phyloP scores from a whole-genome alignment of 75 land plant genomes.

The Pinus tabuliformis region DNA sequence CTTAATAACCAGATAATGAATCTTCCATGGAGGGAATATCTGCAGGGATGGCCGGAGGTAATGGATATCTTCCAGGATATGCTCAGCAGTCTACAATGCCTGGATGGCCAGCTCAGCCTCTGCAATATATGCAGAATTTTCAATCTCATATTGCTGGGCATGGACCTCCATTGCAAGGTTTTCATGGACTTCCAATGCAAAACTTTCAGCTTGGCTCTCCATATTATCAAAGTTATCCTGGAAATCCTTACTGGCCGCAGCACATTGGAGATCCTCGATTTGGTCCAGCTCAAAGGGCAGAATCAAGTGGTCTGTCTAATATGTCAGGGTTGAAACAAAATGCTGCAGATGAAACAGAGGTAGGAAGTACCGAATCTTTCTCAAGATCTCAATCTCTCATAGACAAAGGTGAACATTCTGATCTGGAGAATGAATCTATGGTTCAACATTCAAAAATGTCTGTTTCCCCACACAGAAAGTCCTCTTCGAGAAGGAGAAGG shows the following conservation, averaged over 20 bases:
- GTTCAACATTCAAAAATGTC: slow-evolving; percentile 4
- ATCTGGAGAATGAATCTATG: slow-evolving; percentile 17
- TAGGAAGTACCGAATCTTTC: slow-evolving; percentile 1
- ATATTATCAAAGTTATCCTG: slow-evolving; percentile 54
- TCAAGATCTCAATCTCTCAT: slow-evolving; percentile 21
- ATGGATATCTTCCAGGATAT: slow-evolving; percentile 45
- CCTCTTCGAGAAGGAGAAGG: slow-evolving; percentile 52
- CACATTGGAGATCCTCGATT: slow-evolving; percentile 20
- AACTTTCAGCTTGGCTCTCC: slow-evolving; percentile 39
- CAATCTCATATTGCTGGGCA: slow-evolving; percentile 26
- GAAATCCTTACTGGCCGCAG: slow-evolving; percentile 17
- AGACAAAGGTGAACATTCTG: slow-evolving; percentile 22
- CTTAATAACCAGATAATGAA: neutral
- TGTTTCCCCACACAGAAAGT: neutral
- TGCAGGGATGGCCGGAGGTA: slow-evolving; percentile 6
- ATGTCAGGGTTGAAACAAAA: neutral
- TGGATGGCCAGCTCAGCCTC: slow-evolving; percentile 58
- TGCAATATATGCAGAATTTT: slow-evolving; percentile 30
- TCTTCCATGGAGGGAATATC: neutral
- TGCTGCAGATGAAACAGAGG: neutral
- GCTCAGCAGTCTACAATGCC: slow-evolving; percentile 48
- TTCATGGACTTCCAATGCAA: slow-evolving; percentile 32
- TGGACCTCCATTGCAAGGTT: slow-evolving; percentile 5
- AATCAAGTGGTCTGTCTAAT: slow-evolving; percentile 12
- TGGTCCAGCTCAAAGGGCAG: slow-evolving; percentile 39